Conservation (phyloP, 2,329 filamentous ascomycete genomes). For the Shiraia bambusicola region DNA sequence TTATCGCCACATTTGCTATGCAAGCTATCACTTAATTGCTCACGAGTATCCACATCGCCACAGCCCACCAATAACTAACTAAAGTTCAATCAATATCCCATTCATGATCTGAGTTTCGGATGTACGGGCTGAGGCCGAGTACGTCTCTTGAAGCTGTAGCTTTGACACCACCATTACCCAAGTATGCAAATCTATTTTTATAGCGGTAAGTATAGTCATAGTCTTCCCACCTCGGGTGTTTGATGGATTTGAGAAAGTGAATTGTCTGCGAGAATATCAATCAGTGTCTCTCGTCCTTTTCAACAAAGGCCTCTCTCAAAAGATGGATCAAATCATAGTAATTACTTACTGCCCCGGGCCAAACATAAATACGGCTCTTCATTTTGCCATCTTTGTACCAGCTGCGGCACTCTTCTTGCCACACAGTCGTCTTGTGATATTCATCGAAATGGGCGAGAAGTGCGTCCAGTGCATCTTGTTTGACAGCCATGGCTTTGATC, state of each 20-base stretch:
- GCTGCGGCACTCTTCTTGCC: constrained; percentile 39
- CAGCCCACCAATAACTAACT: constrained; percentile 19
- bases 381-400: constrained; percentile 41
- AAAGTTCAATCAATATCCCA: constrained; percentile 45
- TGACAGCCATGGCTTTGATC: constrained; percentile 35
- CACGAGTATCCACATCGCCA: constrained; percentile 2
- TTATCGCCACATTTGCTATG: neutral
- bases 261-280: constrained; percentile 35
- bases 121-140: constrained; percentile 48
- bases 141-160: constrained; percentile 45
- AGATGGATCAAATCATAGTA: too few species aligned
- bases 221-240: constrained; percentile 48
- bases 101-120: constrained; percentile 48
- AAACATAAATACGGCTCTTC: constrained; percentile 36
- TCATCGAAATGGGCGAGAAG: constrained; percentile 37
- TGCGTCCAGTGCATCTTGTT: constrained; percentile 33
- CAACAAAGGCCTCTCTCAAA: constrained; percentile 19
- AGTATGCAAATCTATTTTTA: constrained; percentile 36
- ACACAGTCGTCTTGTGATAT: constrained; percentile 34
- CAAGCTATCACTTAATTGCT: neutral
- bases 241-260: constrained; percentile 44
- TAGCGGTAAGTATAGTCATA: constrained; percentile 48
- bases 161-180: constrained; percentile 48
- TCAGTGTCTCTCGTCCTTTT: constrained; percentile 27
- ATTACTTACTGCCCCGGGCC: constrained; percentile 36